Percentiles rank a stretch among this genome's conserved stretches.
phyloP scores from a whole-genome alignment of 305 asterid genomes.

The Fraxinus velutina region DNA sequence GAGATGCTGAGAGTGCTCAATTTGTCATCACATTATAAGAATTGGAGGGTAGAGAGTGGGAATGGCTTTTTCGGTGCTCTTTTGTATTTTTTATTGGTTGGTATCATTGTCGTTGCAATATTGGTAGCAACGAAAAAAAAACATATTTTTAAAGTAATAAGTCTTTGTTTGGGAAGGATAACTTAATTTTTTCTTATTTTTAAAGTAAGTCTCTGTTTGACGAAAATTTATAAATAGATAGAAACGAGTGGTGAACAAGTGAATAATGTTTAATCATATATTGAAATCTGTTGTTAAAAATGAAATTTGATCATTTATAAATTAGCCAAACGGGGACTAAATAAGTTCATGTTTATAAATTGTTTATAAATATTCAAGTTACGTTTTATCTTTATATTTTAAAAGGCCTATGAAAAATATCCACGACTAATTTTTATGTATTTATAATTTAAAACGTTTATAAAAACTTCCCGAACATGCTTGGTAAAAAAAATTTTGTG shows the following conservation, averaged over 20 bases:
- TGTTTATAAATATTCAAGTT: not conserved
- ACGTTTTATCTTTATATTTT: not conserved
- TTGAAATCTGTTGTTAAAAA: not conserved
- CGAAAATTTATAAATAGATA: not conserved
- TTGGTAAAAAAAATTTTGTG: not conserved
- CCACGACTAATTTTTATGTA: no score
- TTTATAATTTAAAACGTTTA: no score
- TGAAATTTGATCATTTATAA: not conserved
- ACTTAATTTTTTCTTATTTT: not conserved
- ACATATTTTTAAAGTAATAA: not conserved
- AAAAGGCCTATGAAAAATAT: not conserved
- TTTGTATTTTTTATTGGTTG: not conserved
- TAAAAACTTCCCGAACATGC: not conserved
- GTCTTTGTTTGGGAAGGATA: not conserved
- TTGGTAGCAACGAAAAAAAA: not conserved
- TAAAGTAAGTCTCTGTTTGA: not conserved
- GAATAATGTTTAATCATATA: not conserved
- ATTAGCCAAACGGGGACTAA: not conserved
- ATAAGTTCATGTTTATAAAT: not conserved
- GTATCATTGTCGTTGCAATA: not conserved
- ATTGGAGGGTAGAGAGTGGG: constrained; percentile 4
- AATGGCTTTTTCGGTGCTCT: not conserved
- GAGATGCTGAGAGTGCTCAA: constrained; percentile 27
- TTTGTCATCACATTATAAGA: constrained; percentile 26
- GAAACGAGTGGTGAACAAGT: not conserved